phyloP scores from a whole-genome alignment of 2,329 filamentous ascomycete species.

The Fusarium keratoplasticum region DNA sequence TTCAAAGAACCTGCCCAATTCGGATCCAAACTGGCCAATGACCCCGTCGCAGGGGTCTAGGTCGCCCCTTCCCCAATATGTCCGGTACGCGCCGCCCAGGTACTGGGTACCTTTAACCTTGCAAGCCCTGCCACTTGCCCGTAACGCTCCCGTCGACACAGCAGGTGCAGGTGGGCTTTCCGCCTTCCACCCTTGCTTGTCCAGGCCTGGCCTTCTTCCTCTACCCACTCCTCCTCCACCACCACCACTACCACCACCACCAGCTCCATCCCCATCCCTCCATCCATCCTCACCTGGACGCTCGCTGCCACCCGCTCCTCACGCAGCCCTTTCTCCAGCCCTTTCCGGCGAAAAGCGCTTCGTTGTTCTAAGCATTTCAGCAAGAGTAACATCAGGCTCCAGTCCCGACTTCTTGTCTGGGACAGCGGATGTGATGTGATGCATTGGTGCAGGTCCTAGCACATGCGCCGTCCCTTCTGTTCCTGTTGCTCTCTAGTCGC shows the following conservation, averaged over 20 bases:
- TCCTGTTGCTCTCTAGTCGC: slow-evolving; percentile 35
- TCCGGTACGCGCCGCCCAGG: slow-evolving; percentile 5
- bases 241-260: slow-evolving; percentile 26
- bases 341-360: slow-evolving; percentile 22
- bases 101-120: neutral
- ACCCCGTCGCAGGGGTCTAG: neutral
- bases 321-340: slow-evolving; percentile 23
- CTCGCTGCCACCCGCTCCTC: slow-evolving; percentile 23
- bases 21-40: slow-evolving; percentile 14
- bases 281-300: slow-evolving; percentile 33
- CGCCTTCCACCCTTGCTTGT: slow-evolving; percentile 19
- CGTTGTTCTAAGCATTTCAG: slow-evolving; percentile 26
- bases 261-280: slow-evolving; percentile 17
- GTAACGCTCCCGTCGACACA: slow-evolving; percentile 20
- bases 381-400: slow-evolving; percentile 15
- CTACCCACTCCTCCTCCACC: slow-evolving; percentile 27
- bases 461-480: slow-evolving; percentile 32
- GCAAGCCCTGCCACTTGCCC: slow-evolving; percentile 14
- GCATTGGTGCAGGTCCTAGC: slow-evolving; percentile 34
- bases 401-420: slow-evolving; percentile 23
- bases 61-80: slow-evolving; percentile 27
- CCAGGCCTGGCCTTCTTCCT: slow-evolving; percentile 7
- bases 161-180: slow-evolving; percentile 29
- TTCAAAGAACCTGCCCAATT: slow-evolving; percentile 4
- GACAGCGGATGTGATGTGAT: slow-evolving; percentile 35